Evolutionary conservation across 1,139 yeast species (phyloP), one percentile per base, ranked within the genome.

Genomic region (Pichia sp.): DNA sequence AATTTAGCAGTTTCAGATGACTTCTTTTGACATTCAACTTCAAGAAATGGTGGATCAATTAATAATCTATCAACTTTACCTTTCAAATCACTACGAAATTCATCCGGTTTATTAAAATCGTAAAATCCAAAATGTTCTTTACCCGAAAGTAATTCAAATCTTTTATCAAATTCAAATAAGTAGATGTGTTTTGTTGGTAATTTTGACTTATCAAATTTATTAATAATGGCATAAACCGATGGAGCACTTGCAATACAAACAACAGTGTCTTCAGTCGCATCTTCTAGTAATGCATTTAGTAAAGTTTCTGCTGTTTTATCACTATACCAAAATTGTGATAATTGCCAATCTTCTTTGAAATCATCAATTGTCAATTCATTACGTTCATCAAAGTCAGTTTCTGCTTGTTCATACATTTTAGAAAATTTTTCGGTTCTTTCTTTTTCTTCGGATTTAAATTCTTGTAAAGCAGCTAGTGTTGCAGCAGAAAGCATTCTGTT

Each of bases 311-410:
- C 90, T 0, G 96, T 90, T 6, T 73, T 71, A 56, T 88, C 91
- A 49, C 76, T 69, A 63, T 87, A 87, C 96, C 96, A 88, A 69
- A 90, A 90, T 67, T 90, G 97, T 0, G 96, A 87, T 43, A 90
- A 73, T 62, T 87, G 95, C 97, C 97, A 90, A 69, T 90, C 96
- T 68, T 90, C 96, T 64, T 85, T 77, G 68, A 90, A 90, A 53
- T 72, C 72, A 55, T 66, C 70, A 18, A 67, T 67, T 3, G 64
- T 54, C 38, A 67, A 60, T 38, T 65, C 60, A 42, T 62, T 62
- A 43, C 67, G 57, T 11, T 56, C 55, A 10, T 55, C 77, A 57
- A 73, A 79, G 39, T 73, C 73, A 43, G 73, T 73, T 60, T 87
- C 88, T 1, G 95, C 87, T 47, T 74, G 73, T 48, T 74, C 69